phyloP scores from a whole-genome alignment of 148 eudicot genomes.

The Simmondsia chinensis region DNA sequence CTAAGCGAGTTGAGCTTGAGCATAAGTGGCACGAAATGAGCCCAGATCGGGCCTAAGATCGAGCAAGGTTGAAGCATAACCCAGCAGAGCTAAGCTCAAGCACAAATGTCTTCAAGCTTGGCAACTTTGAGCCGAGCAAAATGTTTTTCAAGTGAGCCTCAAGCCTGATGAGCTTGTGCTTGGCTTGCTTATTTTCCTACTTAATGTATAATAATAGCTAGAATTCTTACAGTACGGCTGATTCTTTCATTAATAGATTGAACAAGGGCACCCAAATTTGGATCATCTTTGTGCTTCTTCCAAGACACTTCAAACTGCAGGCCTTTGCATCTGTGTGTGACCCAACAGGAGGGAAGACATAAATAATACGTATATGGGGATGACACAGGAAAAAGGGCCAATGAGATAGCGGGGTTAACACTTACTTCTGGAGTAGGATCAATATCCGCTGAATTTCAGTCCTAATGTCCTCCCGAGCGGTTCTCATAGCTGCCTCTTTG shows the following conservation, averaged over 20 bases:
- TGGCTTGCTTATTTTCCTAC: too few species aligned
- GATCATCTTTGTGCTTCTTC: constrained; percentile 76
- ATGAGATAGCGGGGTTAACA: not conserved
- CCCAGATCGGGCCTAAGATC: too few species aligned
- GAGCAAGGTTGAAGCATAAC: too few species aligned
- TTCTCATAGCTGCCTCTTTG: constrained; percentile 66
- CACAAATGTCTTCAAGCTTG: too few species aligned
- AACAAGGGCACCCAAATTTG: constrained; percentile 48
- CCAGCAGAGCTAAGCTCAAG: too few species aligned
- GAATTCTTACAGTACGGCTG: constrained; percentile 12
- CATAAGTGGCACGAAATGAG: too few species aligned
- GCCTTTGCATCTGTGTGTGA: constrained; percentile 48
- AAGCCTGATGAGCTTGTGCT: too few species aligned
- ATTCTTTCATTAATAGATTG: constrained; percentile 22
- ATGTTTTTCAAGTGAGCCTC: too few species aligned
- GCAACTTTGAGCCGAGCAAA: too few species aligned
- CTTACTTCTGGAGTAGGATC: constrained; percentile 68
- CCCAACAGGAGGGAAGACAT: not conserved
- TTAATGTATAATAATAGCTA: too few species aligned
- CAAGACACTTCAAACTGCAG: constrained; percentile 63
- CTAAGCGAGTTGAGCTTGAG: too few species aligned
- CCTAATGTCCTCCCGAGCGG: constrained; percentile 73
- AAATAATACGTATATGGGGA: not conserved
- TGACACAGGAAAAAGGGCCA: not conserved
- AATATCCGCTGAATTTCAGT: constrained; percentile 35